Conservation (phyloP, 768 basidiomycete species). For the Suillus alpinus region DNA sequence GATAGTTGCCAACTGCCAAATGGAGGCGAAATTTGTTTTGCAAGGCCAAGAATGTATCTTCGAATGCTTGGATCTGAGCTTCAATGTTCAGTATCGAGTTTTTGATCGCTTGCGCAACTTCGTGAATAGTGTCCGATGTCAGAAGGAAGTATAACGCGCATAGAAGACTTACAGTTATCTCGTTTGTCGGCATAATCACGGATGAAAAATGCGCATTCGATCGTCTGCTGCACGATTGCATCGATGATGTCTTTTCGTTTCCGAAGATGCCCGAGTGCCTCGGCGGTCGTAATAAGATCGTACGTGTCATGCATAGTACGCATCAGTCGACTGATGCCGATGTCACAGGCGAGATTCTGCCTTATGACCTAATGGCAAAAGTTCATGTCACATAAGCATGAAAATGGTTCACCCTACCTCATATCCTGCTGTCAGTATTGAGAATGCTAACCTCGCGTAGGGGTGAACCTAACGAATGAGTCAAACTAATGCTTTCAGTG, state of each 20-base stretch:
- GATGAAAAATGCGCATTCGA: constrained; percentile 29
- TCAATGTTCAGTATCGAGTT: neutral
- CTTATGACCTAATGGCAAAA: neutral
- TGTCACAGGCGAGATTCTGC: neutral
- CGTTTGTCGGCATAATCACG: constrained; percentile 16
- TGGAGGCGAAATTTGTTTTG: neutral
- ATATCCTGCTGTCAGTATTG: neutral
- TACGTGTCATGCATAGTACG: constrained; percentile 5
- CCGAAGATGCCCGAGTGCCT: constrained; percentile 1
- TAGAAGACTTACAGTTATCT: neutral
- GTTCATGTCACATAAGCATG: neutral
- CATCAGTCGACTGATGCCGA: neutral
- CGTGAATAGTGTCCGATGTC: neutral
- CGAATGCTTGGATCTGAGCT: neutral
- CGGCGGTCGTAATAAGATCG: neutral
- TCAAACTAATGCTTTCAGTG: neutral
- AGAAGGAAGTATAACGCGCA: no score
- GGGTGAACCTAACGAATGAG: constrained; percentile 9
- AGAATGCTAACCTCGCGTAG: constrained; percentile 8
- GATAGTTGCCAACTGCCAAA: neutral
- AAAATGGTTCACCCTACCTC: neutral
- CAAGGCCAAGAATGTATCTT: neutral
- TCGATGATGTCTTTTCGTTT: neutral
- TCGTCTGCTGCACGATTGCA: constrained; percentile 17
- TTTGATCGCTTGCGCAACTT: neutral